Evolutionary conservation across 495 filamentous ascomycete species (phyloP).

Genomic region (Neurospora sp.): DNA sequence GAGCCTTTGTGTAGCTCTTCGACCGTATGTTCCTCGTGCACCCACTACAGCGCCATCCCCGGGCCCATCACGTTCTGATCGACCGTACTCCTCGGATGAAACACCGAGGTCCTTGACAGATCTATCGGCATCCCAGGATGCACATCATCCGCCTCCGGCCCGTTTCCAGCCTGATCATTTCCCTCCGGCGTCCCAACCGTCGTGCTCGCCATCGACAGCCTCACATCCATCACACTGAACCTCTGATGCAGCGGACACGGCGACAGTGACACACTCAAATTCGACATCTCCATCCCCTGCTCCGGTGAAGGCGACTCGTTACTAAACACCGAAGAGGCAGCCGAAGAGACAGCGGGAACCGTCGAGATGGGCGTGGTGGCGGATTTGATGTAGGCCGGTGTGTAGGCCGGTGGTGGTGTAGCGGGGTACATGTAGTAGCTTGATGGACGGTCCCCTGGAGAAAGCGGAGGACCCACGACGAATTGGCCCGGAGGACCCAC

Average conservation of each 20-base stretch:
- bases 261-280: background rate
- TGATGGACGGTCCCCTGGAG: background rate
- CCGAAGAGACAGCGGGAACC: background rate
- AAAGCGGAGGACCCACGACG: no score
- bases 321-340: background rate
- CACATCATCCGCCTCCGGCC: background rate
- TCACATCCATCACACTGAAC: background rate
- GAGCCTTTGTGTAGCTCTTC: background rate
- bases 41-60: background rate
- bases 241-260: background rate
- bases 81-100: background rate
- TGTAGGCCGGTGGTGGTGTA: background rate
- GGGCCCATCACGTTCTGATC: background rate
- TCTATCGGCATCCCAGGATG: background rate
- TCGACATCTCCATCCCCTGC: background rate
- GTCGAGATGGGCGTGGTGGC: background rate
- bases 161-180: background rate
- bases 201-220: background rate
- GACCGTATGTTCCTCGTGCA: background rate
- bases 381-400: background rate
- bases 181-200: background rate
- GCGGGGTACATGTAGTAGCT: background rate
- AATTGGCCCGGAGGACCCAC: background rate
- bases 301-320: background rate
- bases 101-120: background rate